Conservation (phyloP, 345 rosid species). For the Arabis alpina region DNA sequence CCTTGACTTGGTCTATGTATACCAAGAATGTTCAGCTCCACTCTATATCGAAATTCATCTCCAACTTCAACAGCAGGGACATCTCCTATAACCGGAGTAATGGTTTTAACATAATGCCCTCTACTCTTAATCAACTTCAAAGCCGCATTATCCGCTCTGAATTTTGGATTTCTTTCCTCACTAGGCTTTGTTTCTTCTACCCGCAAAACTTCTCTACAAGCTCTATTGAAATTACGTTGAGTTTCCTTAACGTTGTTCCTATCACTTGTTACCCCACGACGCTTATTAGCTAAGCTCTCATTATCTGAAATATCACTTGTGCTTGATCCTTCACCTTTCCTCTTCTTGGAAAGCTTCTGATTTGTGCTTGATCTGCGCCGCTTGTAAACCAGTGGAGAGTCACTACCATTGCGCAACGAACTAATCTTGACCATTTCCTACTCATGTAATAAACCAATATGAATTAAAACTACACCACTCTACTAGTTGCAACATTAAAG, state of each 20-base stretch:
- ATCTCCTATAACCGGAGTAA: constrained; percentile 55
- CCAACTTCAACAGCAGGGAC: constrained; percentile 87
- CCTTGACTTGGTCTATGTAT: constrained; percentile 65
- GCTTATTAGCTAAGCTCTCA: no score
- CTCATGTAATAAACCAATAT: constrained; percentile 6
- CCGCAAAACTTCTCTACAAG: constrained; percentile 58
- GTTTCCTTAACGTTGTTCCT: no score
- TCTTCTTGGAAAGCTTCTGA: not conserved
- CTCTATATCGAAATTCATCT: constrained; percentile 75
- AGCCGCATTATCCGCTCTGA: constrained; percentile 62
- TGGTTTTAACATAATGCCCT: constrained; percentile 45
- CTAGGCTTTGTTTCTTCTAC: no score
- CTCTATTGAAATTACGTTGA: no score
- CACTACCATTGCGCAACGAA: constrained; percentile 7
- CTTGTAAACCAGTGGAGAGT: constrained; percentile 9
- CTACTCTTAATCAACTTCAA: constrained; percentile 56
- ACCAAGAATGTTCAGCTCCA: constrained; percentile 76
- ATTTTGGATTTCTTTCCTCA: not conserved
- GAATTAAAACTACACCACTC: constrained; percentile 11
- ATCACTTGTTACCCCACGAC: no score
- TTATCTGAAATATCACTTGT: no score
- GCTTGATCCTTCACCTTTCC: no score
- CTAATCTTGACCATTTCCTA: constrained; percentile 20
- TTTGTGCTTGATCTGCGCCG: constrained; percentile 8
- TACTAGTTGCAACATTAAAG: not conserved